Percentiles rank a stretch among this genome's conserved stretches.
Evolutionary conservation across 805 yeast species (phyloP).

Genomic region (Wickerhamomyces hampshirensis): DNA sequence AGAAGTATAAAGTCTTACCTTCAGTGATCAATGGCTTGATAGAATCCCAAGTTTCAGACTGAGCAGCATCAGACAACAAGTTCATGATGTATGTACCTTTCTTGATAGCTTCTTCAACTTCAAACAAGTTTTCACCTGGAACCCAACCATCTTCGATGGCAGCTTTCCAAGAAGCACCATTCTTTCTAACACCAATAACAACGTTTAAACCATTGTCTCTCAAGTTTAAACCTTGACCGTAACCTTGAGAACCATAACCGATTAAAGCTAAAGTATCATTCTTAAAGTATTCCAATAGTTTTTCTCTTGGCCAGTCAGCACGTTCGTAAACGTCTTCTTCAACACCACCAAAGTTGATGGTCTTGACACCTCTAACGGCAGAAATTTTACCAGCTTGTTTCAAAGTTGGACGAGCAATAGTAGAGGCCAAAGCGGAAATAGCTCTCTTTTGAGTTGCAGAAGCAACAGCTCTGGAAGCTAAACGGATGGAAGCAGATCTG

Average conservation of each 20-base stretch:
- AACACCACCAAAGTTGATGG: slow-evolving; percentile 94
- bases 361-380: slow-evolving; percentile 86
- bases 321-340: slow-evolving; percentile 99
- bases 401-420: slow-evolving; percentile 58
- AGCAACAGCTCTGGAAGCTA: slow-evolving; percentile 36
- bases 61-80: slow-evolving; percentile 98
- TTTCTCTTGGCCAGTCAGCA: slow-evolving; percentile 99
- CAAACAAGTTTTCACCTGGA: slow-evolving; percentile 97
- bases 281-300: slow-evolving; percentile 93
- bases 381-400: slow-evolving; percentile 45
- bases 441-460: slow-evolving; percentile 48
- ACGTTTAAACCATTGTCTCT: slow-evolving; percentile 99
- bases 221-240: slow-evolving; percentile 99
- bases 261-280: slow-evolving; percentile 95
- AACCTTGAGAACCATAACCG: slow-evolving; percentile 99
- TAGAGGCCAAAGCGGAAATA: slow-evolving; percentile 43
- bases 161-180: slow-evolving; percentile 99
- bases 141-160: slow-evolving; percentile 99
- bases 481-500: slow-evolving; percentile 45
- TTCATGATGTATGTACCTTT: slow-evolving; percentile 96
- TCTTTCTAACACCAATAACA: slow-evolving; percentile 95
- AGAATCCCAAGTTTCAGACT: slow-evolving; percentile 93
- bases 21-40: slow-evolving; percentile 89
- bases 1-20: slow-evolving; percentile 97
- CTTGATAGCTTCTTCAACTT: slow-evolving; percentile 86